Evolutionary conservation across 495 filamentous ascomycete species (phyloP).

Genomic region (Podospora australis): DNA sequence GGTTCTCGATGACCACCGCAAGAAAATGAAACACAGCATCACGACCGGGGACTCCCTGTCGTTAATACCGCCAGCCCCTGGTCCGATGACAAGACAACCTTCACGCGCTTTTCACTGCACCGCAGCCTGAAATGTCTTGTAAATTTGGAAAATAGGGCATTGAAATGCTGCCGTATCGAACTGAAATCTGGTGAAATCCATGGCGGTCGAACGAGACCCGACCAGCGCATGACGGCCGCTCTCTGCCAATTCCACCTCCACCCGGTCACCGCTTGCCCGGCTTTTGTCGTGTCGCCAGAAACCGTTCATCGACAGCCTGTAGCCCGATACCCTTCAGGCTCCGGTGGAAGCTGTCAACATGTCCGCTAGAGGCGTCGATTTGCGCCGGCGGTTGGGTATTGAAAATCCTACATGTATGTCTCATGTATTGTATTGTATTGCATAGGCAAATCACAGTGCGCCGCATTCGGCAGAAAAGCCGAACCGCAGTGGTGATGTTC

Average conservation of each 20-base stretch:
- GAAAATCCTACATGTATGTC: no score
- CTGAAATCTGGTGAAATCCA: background rate
- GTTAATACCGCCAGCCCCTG: slow-evolving; percentile 23
- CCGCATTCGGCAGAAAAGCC: slow-evolving; percentile 4
- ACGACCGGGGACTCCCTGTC: slow-evolving; percentile 18
- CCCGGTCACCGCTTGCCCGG: slow-evolving; percentile 4
- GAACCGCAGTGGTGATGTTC: background rate
- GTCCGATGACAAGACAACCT: slow-evolving; percentile 6
- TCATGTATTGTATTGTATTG: no score
- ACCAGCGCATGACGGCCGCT: slow-evolving; percentile 1
- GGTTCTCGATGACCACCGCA: slow-evolving; percentile 22
- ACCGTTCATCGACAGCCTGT: background rate
- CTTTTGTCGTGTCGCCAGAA: background rate
- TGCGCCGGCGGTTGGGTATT: slow-evolving; percentile 10
- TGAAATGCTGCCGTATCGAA: background rate
- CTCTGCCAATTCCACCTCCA: background rate
- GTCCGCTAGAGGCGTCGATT: slow-evolving; percentile 8
- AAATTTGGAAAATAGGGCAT: background rate
- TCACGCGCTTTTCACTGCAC: slow-evolving; percentile 4
- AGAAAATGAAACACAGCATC: slow-evolving; percentile 27
- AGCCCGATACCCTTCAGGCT: background rate
- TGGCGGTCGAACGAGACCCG: background rate
- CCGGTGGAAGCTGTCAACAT: slow-evolving; percentile 4
- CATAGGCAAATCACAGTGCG: no score
- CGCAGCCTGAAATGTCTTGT: slow-evolving; percentile 2